Percentiles rank a stretch among this genome's conserved stretches.
phyloP scores from a whole-genome alignment of 371 early-diverging fungal genomes.

The Phascolomyces articulosus region DNA sequence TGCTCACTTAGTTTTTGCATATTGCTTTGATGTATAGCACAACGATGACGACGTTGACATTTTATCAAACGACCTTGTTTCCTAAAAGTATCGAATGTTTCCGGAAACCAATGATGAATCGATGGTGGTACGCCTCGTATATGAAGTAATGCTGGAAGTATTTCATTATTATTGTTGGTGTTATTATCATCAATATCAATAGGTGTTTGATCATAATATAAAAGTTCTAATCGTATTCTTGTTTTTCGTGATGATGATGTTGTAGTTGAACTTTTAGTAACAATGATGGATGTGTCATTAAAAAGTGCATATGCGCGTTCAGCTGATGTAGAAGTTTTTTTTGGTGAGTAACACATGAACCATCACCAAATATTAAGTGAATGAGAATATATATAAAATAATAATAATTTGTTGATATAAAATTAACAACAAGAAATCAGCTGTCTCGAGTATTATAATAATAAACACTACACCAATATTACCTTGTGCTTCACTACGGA shows the following conservation, averaged over 20 bases:
- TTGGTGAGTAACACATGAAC: not conserved
- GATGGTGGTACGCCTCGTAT: not conserved
- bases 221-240: not conserved
- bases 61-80: not conserved
- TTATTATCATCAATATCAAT: not conserved
- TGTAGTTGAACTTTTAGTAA: not conserved
- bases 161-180: not conserved
- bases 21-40: slow-evolving; percentile 2
- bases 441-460: not conserved
- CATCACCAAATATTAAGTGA: too few relatives aligned
- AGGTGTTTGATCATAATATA: not conserved
- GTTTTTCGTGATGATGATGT: not conserved
- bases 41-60: not conserved
- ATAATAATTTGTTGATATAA: not conserved
- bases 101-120: not conserved
- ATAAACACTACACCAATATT: not conserved
- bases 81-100: not conserved
- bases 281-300: slow-evolving; percentile 9
- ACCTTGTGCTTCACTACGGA: slow-evolving; percentile 6
- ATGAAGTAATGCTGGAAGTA: not conserved
- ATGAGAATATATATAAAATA: not conserved
- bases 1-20: not conserved
- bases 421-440: not conserved
- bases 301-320: slow-evolving; percentile 11
- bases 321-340: not conserved